phyloP scores from a whole-genome alignment of 176 grass and related monocot species.

The Avena sativa region DNA sequence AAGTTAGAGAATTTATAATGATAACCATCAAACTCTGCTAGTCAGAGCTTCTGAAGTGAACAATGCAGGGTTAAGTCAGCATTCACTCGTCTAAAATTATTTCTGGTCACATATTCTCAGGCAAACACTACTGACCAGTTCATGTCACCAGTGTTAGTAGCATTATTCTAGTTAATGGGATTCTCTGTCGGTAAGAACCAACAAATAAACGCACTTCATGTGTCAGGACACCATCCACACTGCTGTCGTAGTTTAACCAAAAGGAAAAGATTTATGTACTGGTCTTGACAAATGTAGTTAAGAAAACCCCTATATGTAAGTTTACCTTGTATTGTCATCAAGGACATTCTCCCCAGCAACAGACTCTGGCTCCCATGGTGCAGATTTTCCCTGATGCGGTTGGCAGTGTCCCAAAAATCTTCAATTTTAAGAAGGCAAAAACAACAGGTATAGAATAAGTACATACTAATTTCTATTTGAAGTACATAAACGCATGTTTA shows the following conservation, averaged over 20 bases:
- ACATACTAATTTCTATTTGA: conserved; percentile 33
- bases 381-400: conserved; percentile 69
- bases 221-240: not conserved
- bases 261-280: not conserved
- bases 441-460: conserved; percentile 37
- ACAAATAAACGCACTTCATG: conserved; percentile 28
- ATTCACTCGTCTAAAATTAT: not conserved
- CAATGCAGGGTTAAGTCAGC: not conserved
- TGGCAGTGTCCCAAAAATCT: conserved; percentile 96
- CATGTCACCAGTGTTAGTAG: not conserved
- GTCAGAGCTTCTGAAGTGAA: conserved; percentile 22
- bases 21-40: conserved; percentile 18
- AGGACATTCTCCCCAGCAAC: conserved; percentile 61
- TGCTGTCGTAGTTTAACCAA: not conserved
- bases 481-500: conserved; percentile 4
- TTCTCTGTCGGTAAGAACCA: conserved; percentile 10
- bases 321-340: conserved; percentile 63
- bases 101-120: not conserved
- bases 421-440: conserved; percentile 42
- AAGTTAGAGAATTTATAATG: conserved; percentile 6
- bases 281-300: conserved; percentile 3
- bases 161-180: not conserved
- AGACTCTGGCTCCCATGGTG: conserved; percentile 78
- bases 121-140: conserved; percentile 24
- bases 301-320: not conserved